Evolutionary conservation across 2,329 filamentous ascomycete species (phyloP).

Genomic region (Talaromyces sp.): DNA sequence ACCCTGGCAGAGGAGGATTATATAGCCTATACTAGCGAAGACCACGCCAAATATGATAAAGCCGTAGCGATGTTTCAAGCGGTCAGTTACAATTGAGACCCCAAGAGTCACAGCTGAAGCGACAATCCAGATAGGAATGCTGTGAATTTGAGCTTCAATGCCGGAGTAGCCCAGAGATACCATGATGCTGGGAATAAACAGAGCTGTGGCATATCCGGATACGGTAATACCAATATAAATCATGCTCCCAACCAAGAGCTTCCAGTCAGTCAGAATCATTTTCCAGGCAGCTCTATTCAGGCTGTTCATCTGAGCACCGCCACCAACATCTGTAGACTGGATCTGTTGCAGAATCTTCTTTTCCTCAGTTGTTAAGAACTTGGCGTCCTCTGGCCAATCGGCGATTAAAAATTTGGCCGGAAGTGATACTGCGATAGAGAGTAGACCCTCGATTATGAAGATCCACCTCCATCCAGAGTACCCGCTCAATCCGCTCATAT

Average conservation of each 20-base stretch:
- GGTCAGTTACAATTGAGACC: conserved; percentile 30
- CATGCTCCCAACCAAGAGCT: conserved; percentile 32
- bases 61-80: conserved; percentile 32
- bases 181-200: conserved; percentile 37
- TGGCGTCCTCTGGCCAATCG: conserved; percentile 27
- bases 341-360: conserved; percentile 26
- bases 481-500: conserved; percentile 34
- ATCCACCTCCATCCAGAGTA: conserved; percentile 34
- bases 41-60: conserved; percentile 37
- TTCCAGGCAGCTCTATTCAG: conserved; percentile 28
- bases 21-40: conserved; percentile 34
- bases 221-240: conserved; percentile 35
- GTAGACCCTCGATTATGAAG: conserved; percentile 34
- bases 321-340: conserved; percentile 25
- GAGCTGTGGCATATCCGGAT: conserved; percentile 33
- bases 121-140: conserved; percentile 35
- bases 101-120: conserved; percentile 29
- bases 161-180: conserved; percentile 33
- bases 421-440: conserved; percentile 19
- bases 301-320: conserved; percentile 28
- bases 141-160: conserved; percentile 34
- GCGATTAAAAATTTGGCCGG: conserved; percentile 29
- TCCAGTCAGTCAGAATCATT: conserved; percentile 32
- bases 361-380: conserved; percentile 28
- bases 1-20: conserved; percentile 33